phyloP scores from a whole-genome alignment of 805 yeast genomes.

The Scheffersomyces coipomensis region DNA sequence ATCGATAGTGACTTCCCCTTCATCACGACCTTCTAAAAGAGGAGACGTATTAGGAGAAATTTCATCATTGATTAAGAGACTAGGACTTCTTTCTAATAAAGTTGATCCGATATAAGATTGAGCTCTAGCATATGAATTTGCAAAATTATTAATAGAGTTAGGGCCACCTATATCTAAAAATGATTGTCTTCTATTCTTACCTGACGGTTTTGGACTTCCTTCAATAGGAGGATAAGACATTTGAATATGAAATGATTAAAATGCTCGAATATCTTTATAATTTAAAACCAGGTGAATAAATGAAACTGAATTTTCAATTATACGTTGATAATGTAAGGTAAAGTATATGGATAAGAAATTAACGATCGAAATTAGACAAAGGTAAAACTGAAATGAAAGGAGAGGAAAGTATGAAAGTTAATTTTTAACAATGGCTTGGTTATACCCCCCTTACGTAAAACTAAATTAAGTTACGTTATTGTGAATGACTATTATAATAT shows the following conservation, averaged over 20 bases:
- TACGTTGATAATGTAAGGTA: no score
- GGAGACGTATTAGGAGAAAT: conserved; percentile 23
- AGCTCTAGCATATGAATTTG: conserved; percentile 38
- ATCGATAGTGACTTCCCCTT: conserved; percentile 11
- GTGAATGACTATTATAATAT: no score
- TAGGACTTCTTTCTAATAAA: conserved; percentile 12
- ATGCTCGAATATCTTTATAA: no score
- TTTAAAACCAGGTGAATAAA: no score
- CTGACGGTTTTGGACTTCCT: background rate
- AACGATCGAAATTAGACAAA: no score
- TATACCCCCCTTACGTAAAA: no score
- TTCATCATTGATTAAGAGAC: conserved; percentile 13
- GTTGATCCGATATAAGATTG: conserved; percentile 25
- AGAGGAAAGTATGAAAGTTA: no score
- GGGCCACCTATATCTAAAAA: conserved; percentile 33
- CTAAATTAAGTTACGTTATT: no score
- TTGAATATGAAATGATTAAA: background rate
- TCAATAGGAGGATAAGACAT: conserved; percentile 3
- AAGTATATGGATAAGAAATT: no score
- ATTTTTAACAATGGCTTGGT: no score
- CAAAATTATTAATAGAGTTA: conserved; percentile 39
- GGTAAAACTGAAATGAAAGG: no score
- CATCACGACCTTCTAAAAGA: conserved; percentile 3
- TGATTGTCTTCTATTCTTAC: conserved; percentile 21
- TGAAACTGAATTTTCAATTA: no score